A percentile compares a stretch with the other conserved stretches of the same genome.
Evolutionary conservation across 257 asterid species (phyloP).

Genomic region (Jacaranda copaia): DNA sequence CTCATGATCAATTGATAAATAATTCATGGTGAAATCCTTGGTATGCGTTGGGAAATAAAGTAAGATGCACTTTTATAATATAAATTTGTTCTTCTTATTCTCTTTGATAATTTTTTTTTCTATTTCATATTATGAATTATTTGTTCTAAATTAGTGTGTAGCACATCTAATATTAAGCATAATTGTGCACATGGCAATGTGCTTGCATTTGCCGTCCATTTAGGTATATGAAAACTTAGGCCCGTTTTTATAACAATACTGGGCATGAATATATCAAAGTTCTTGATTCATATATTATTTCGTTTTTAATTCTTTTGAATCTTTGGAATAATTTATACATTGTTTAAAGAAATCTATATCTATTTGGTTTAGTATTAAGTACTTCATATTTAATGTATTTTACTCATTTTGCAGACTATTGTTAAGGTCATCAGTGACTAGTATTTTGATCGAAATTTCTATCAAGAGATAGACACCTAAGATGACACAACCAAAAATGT

Average conservation of each 20-base stretch:
- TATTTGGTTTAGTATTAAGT: no score
- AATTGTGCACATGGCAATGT: no score
- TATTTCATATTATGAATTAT: background rate
- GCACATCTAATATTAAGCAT: no score
- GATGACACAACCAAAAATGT: background rate
- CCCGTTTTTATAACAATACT: no score
- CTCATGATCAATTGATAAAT: background rate
- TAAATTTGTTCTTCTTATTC: background rate
- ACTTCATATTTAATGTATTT: background rate
- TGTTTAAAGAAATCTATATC: background rate
- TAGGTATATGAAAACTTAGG: background rate
- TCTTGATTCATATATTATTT: background rate
- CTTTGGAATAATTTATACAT: no score
- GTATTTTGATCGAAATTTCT: conserved; percentile 9
- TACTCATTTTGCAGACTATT: background rate
- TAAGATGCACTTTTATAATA: background rate
- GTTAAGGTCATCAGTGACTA: conserved; percentile 5
- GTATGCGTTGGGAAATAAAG: background rate
- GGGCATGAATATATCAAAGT: background rate
- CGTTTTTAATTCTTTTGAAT: background rate
- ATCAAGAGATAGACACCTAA: background rate
- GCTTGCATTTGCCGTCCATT: no score
- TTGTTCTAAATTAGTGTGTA: background rate
- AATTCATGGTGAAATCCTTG: background rate
- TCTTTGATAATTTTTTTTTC: background rate